Evolutionary conservation across 345 rosid genomes (phyloP), one percentile per base, ranked within the genome.

Genomic region (Eucalyptus camaldulensis): DNA sequence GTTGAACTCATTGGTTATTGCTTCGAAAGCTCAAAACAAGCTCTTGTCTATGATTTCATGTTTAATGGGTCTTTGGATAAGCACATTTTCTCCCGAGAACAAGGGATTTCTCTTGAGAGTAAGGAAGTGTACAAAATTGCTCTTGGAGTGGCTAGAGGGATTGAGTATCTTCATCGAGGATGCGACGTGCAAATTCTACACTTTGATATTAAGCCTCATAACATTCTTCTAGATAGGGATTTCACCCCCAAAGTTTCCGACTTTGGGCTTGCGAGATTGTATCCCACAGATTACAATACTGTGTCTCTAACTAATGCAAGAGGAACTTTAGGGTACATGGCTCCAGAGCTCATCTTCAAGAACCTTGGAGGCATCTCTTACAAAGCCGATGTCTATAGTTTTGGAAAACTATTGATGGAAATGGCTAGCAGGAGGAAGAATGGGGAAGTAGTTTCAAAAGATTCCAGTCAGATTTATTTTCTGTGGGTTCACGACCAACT

Each of bases 401-500:
- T 50, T 0, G 53, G 53, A 14, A 50, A 50, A 50, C 0, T 50
- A 0, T 50, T 50, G 19, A 50, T 50, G 51, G 51, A 49, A 49
- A 49, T 49, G 51, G 51, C 51, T 5, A 49, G 6, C 0, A 5
- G 3, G 17, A 49, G 51, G 51, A 49, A 49, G 19, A 50, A 50
- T 50, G 53, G 7, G 7, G 53, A 50, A 1, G 17, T 3, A 0
- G 7, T 14, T 50, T 5, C 19, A 50, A 2, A 14, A 1, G 2
- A 14, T 15, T 50, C 53, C 6, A 50, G 53, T 50, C 7, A 50
- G 1, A 50, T 5, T 14, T 50, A 50, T 6, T 50, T 50, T 50
- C 53, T 50, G 7, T 50, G 53, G 53, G 19, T 50, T 50, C 7
- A 54, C 7, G 25, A 54, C 5, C 58, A 21, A 54, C 58, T 54